Conservation (phyloP, 768 basidiomycete species). For the Rhodotorula paludigena region DNA sequence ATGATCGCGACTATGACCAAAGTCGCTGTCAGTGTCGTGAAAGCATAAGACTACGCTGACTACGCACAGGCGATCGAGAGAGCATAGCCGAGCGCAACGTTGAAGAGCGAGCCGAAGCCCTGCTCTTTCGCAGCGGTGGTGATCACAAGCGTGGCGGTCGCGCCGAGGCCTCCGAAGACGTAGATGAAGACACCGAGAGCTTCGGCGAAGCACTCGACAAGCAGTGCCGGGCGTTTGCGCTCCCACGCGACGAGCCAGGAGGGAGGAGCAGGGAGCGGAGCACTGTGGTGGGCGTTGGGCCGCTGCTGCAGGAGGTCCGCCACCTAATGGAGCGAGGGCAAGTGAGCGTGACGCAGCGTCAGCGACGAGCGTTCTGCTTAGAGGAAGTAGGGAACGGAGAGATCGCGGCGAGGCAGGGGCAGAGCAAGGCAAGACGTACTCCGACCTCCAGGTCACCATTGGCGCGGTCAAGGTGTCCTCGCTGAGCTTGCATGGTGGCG, state of each 20-base stretch:
- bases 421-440: background rate
- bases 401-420: background rate
- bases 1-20: slow-evolving; percentile 57
- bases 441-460: slow-evolving; percentile 35
- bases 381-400: too few species aligned
- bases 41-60: too few species aligned
- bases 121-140: slow-evolving; percentile 47
- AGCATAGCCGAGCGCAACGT: too few species aligned
- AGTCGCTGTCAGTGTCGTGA: too few species aligned
- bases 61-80: slow-evolving; percentile 59
- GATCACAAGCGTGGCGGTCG: slow-evolving; percentile 54
- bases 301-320: slow-evolving; percentile 22
- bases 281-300: slow-evolving; percentile 5
- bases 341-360: background rate
- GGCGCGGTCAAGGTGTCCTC: slow-evolving; percentile 28
- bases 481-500: slow-evolving; percentile 26
- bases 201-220: slow-evolving; percentile 61
- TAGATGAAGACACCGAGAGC: slow-evolving; percentile 50
- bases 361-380: background rate
- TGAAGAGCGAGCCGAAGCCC: slow-evolving; percentile 56
- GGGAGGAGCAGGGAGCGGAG: slow-evolving; percentile 8
- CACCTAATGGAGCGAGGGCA: too few species aligned
- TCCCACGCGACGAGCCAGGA: slow-evolving; percentile 29
- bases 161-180: slow-evolving; percentile 58
- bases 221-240: slow-evolving; percentile 24